Evolutionary conservation across 2,329 filamentous ascomycete genomes (phyloP), one percentile per base, ranked within the genome.

Genomic region (Aotearoamyces nothofagi): DNA sequence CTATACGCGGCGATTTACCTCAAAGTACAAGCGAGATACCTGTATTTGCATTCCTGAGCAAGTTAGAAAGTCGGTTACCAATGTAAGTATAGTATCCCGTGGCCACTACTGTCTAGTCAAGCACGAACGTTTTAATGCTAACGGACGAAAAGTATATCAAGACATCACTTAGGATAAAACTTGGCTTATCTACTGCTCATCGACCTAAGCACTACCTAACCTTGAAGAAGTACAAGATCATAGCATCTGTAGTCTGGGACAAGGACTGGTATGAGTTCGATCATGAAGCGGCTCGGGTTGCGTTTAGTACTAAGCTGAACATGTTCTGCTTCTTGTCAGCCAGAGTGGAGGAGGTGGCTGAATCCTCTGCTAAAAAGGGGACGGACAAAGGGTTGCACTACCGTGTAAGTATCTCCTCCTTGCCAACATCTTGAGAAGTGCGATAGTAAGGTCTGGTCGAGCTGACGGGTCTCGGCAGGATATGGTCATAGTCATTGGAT

Each of bases 391-490:
- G 32, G 27, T 23, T 34, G 13, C 17, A 27, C 27, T 31, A 31
- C 14, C 17, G 27, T 24, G 27, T 34, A 34, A 34, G 27, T 34
- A 34, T 27, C 10, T 30, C 16, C 23, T 34, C 23, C 16, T 30
- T 27, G 14, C 32, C 17, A 31, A 31, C 13, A 31, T 26, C 14
- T 14, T 27, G 11, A 34, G 23, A 31, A 34, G 23, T 31, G 14
- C 23, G 13, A 34, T 34, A 24, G n/a, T 24, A 27, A 24, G 12
- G 16, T 31, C 23, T 17, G 14, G 11, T 27, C 24, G 27, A 33
- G 27, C 32, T 36, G 24, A 31, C 25, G 24, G 19, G 23, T 29
- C 31, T 31, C 24, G 29, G 29, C 25, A 34, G 24, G 33, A 34
- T 30, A 34, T 34, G 3, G 17, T 27, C 12, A 30, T 34, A 15